Evolutionary conservation across 176 grass and related monocot species (phyloP).

Genomic region (Oryza nivara): DNA sequence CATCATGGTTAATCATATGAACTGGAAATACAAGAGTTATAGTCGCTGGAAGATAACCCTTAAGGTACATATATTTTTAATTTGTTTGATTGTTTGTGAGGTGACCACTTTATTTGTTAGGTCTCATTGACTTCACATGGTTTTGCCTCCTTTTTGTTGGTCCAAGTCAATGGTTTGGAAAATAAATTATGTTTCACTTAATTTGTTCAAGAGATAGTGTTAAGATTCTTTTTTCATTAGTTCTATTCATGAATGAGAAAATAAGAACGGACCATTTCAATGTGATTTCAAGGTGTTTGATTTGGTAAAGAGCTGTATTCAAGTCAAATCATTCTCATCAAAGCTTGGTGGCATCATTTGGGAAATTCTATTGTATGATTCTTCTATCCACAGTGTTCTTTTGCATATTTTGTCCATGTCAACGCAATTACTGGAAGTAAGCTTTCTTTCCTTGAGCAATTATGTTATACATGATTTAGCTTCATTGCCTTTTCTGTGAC

Average conservation of each 20-base stretch:
- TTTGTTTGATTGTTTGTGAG: not conserved
- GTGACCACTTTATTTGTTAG: not conserved
- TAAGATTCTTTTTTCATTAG: slow-evolving; percentile 24
- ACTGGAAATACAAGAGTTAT: slow-evolving; percentile 81
- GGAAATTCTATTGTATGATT: slow-evolving; percentile 84
- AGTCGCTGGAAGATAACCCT: slow-evolving; percentile 71
- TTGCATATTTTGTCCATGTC: slow-evolving; percentile 61
- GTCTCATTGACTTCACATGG: not conserved
- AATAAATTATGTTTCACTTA: not conserved
- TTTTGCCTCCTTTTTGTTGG: not conserved
- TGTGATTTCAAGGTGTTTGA: slow-evolving; percentile 67
- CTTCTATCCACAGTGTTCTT: slow-evolving; percentile 71
- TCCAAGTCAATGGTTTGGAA: not conserved
- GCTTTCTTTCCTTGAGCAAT: slow-evolving; percentile 24
- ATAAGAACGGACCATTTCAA: slow-evolving; percentile 11
- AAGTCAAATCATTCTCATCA: slow-evolving; percentile 49
- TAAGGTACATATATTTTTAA: slow-evolving; percentile 53
- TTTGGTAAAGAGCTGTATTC: slow-evolving; percentile 79
- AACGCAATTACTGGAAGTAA: slow-evolving; percentile 66
- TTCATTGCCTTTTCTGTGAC: slow-evolving; percentile 40
- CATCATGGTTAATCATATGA: slow-evolving; percentile 89
- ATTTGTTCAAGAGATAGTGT: not conserved
- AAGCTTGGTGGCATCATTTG: slow-evolving; percentile 64
- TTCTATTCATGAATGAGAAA: slow-evolving; percentile 17
- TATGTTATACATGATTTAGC: slow-evolving; percentile 32